A percentile compares a stretch with the other conserved stretches of the same genome.
These are phyloP conservation scores for Sclerotinia subarctica DNA, from an alignment of 2,329 filamentous ascomycete genomes.

Conservation along the genomic window DNA sequence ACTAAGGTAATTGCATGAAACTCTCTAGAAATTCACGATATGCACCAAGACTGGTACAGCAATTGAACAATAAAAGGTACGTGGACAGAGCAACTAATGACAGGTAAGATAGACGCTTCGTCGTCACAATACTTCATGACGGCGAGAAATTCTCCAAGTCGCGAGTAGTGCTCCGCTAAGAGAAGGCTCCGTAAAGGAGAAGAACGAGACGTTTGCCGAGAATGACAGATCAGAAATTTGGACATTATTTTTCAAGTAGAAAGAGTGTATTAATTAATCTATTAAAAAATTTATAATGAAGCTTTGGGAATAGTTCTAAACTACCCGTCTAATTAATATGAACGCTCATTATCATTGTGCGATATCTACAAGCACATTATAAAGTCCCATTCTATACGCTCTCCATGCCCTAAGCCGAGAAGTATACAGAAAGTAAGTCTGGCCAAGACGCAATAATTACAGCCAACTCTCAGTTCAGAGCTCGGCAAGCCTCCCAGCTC, in stretches of 20 bases:
- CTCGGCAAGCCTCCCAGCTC: constrained; percentile 32
- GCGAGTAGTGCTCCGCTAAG: neutral
- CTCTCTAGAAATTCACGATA: neutral
- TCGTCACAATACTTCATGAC: neutral
- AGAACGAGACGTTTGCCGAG: neutral
- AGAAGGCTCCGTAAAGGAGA: no score
- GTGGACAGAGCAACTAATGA: neutral
- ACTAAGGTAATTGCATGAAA: neutral
- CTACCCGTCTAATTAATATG: neutral
- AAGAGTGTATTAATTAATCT: neutral
- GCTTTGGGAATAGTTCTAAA: neutral
- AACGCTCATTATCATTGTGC: neutral
- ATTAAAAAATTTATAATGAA: neutral
- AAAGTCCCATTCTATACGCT: neutral
- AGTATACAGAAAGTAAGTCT: neutral
- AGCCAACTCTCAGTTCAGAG: constrained; percentile 8
- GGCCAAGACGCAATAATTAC: neutral
- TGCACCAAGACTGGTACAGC: neutral
- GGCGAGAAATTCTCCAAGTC: neutral
- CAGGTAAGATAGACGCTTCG: no score
- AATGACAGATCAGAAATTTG: neutral
- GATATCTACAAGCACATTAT: neutral
- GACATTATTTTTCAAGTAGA: neutral
- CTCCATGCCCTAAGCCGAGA: neutral
- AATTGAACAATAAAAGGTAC: neutral